Evolutionary conservation across 345 rosid species (phyloP), one percentile per base, ranked within the genome.

Genomic region (Laguncularia racemosa): DNA sequence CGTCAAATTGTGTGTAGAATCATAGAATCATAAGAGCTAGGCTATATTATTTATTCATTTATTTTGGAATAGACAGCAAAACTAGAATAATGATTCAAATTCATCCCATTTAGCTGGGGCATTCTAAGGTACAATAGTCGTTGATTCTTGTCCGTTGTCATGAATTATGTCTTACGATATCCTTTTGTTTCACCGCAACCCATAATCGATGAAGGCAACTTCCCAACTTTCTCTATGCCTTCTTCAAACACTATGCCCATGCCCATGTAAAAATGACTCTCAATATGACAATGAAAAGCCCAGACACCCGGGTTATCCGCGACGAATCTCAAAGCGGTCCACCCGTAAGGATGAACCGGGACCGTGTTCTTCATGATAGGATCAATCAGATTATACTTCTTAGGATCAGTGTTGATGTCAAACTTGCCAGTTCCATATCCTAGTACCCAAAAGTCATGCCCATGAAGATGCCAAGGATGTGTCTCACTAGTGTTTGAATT

Each of bases 331-430:
- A 85, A 58, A n/a, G 89, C 91, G 0, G 91, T 84, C 93, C 93
- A 87, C 0, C 93, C 85, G 20, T 61, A 83, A 9, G 86, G 85
- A 58, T 83, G 93, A 0, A 90, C 73, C 0, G 87, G 78, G 28
- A 84, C 93, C 12, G 97, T 83, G 63, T 90, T 90, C 69, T 87
- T 87, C 95, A 73, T 73, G 1, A 87, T 84, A 14, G 93, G 95
- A 56, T 84, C 38, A 6, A 55, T 81, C 78, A 83, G 56, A 57
- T 84, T 87, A 66, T 69, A 90, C 14, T 66, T 66, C 57, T 56
- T 71, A 0, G 77, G 69, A 50, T 90, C 90, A 12, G 67, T 72
- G 12, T 19, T 13, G 44, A 62, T 46, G 50, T 87, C 69, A 21
- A 83, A 90, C 57, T 86, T 81, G 0, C 95, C 93, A 13, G 52